Evolutionary conservation across 768 basidiomycete species (phyloP).

Genomic region (Fibroporia radiculosa): DNA sequence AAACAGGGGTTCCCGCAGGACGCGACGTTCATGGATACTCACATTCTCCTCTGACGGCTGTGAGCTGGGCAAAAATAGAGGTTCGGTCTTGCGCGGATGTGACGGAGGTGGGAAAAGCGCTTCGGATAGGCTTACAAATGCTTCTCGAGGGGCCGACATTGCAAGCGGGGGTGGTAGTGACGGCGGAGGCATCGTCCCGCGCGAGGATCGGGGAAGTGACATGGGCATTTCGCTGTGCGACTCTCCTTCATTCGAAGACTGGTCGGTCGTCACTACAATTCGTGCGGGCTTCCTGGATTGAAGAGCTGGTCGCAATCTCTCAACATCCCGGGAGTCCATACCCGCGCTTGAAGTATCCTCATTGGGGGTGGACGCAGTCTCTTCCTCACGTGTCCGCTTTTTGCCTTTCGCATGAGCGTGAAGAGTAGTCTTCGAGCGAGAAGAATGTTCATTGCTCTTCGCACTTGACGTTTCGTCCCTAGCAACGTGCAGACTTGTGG

Average conservation of each 20-base stretch:
- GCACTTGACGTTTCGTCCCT: no score
- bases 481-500: constrained; percentile 41
- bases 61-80: constrained; percentile 13
- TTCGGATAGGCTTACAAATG: neutral
- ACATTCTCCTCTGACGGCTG: constrained; percentile 10
- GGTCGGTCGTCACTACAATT: constrained; percentile 33
- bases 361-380: constrained; percentile 4
- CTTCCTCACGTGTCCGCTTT: constrained; percentile 35
- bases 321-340: neutral
- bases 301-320: neutral
- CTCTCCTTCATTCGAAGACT: constrained; percentile 17
- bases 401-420: constrained; percentile 21
- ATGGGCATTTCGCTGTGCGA: neutral
- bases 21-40: neutral
- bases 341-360: neutral
- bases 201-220: neutral
- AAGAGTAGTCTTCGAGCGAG: neutral
- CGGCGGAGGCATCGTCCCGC: constrained; percentile 16
- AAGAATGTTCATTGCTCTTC: neutral
- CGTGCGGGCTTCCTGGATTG: constrained; percentile 40
- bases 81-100: constrained; percentile 3
- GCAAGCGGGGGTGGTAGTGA: constrained; percentile 30
- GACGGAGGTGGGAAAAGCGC: neutral
- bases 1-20: constrained; percentile 22
- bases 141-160: constrained; percentile 6